A percentile compares a stretch with the other conserved stretches of the same genome.
These are phyloP conservation scores for Pythium aphanidermatum DNA, from an alignment of 352 stramenopile genomes.

Conservation along the genomic window DNA sequence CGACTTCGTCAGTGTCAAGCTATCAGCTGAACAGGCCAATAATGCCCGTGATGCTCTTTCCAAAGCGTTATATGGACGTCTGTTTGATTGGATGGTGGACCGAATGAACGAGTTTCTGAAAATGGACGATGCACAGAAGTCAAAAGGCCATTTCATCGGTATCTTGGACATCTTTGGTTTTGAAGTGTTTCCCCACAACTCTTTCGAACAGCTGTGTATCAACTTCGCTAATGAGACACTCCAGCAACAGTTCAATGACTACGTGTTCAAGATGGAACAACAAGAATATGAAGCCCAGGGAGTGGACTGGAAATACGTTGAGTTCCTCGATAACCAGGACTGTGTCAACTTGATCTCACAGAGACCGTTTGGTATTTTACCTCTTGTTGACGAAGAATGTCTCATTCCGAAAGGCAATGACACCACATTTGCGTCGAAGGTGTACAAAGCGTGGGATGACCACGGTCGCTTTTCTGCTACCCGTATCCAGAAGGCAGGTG, in stretches of 20 bases:
- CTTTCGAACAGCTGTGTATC: slow-evolving; percentile 89
- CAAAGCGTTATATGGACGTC: slow-evolving; percentile 81
- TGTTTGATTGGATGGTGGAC: slow-evolving; percentile 90
- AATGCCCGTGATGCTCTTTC: slow-evolving; percentile 77
- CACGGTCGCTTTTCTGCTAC: slow-evolving; percentile 66
- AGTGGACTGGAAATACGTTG: slow-evolving; percentile 81
- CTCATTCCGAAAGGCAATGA: slow-evolving; percentile 83
- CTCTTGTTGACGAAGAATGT: slow-evolving; percentile 87
- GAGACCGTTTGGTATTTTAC: slow-evolving; percentile 72
- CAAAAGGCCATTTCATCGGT: slow-evolving; percentile 77
- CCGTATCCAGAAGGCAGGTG: slow-evolving; percentile 66
- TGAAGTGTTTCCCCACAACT: slow-evolving; percentile 89
- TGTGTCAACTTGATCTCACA: slow-evolving; percentile 89
- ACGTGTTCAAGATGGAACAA: slow-evolving; percentile 86
- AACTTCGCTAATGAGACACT: slow-evolving; percentile 89
- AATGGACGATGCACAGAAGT: slow-evolving; percentile 70
- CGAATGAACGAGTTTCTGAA: slow-evolving; percentile 83
- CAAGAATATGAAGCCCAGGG: slow-evolving; percentile 79
- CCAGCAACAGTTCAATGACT: slow-evolving; percentile 87
- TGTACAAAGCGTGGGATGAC: slow-evolving; percentile 60
- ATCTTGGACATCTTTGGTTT: slow-evolving; percentile 93
- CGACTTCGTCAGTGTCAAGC: slow-evolving; percentile 82
- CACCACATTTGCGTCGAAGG: slow-evolving; percentile 72
- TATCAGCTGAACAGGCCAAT: slow-evolving; percentile 76
- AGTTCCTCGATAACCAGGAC: slow-evolving; percentile 85